phyloP scores from a whole-genome alignment of 2,329 filamentous ascomycete species.

The Stagonosporopsis rhizophila region DNA sequence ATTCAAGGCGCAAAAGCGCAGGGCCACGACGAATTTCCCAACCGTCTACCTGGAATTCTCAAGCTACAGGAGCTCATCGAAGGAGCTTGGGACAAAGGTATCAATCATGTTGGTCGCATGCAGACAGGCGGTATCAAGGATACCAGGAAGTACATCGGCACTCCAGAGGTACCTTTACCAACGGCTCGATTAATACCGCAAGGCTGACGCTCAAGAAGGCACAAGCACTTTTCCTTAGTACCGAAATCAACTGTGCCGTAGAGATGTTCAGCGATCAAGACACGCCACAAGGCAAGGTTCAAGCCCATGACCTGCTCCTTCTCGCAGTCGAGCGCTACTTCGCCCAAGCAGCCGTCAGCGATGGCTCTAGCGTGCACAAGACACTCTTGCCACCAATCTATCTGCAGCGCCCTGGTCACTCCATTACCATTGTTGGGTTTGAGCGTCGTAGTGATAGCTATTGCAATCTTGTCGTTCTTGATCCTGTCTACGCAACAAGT shows the following conservation, averaged over 20 bases:
- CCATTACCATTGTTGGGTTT: constrained; percentile 86
- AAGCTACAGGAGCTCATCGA: constrained; percentile 88
- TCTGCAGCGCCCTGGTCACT: constrained; percentile 89
- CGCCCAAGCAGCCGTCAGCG: constrained; percentile 57
- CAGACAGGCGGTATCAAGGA: constrained; percentile 87
- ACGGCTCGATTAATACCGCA: not conserved
- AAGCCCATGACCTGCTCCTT: constrained; percentile 65
- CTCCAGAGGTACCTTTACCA: constrained; percentile 71
- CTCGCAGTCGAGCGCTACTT: constrained; percentile 79
- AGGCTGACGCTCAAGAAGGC: constrained; percentile 61
- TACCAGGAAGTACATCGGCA: constrained; percentile 96
- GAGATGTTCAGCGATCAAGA: constrained; percentile 60
- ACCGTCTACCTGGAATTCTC: constrained; percentile 75
- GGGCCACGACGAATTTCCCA: constrained; percentile 67
- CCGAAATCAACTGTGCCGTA: constrained; percentile 64
- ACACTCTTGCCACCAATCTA: constrained; percentile 86
- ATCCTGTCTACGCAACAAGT: constrained; percentile 80
- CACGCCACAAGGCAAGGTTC: constrained; percentile 54
- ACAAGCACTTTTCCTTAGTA: constrained; percentile 75
- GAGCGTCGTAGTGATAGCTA: constrained; percentile 72
- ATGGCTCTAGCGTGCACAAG: constrained; percentile 66
- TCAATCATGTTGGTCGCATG: constrained; percentile 74
- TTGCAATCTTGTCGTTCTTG: constrained; percentile 81
- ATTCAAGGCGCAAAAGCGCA: constrained; percentile 66
- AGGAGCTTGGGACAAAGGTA: constrained; percentile 83